Base-by-base conservation (phyloP, 176 grass and related monocot genomes). In the Zea luxurians region DNA sequence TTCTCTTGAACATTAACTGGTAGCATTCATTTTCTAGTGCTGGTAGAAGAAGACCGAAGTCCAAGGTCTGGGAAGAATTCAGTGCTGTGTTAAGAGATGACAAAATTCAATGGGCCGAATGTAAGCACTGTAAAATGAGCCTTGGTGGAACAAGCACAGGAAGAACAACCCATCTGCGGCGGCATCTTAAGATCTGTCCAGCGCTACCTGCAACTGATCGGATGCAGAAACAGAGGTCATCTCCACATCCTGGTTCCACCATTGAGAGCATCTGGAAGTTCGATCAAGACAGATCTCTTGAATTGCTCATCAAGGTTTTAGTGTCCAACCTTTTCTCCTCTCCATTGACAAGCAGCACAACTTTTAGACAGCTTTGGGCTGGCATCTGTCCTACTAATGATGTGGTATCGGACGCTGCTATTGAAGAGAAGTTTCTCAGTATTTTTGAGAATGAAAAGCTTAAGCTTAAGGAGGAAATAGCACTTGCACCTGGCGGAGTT, bases 51-150 rank as follows among this genome's bases (percentile, higher is more conserved):
- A 73, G 69, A 42, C 41, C 69, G 10, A 82, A 54, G 79, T 65
- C 80, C 59, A 74, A 44, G 70, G 70, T 82, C 4, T 66, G 80
- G 80, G 3, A 55, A 0, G 70, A 74, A 54, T 82, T 82, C 15
- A 82, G 16, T 41, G 0, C 47, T 17, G 46, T 74, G 34, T 54
- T 55, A 7, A 43, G 4, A 7, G 80, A 2, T 44, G 77, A 38
- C 21, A 79, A 78, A 17, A 17, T 68, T 66, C 70, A 44, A 17
- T 1, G 4, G 7, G 80, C 80, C 10, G 70, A 55, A 11, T 82
- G 80, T 17, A 64, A 66, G 3, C 70, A 53, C 64, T 74, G 80
- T 36, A 42, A 41, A 73, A 82, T 7, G 8, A 2, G 0, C n/a
- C 36, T 82, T 12, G 53, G 47, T 41, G 59, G n/a, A 35, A 82